Evolutionary conservation across 768 basidiomycete genomes (phyloP), one percentile per base, ranked within the genome.

Genomic region (Serpula lacrymans): DNA sequence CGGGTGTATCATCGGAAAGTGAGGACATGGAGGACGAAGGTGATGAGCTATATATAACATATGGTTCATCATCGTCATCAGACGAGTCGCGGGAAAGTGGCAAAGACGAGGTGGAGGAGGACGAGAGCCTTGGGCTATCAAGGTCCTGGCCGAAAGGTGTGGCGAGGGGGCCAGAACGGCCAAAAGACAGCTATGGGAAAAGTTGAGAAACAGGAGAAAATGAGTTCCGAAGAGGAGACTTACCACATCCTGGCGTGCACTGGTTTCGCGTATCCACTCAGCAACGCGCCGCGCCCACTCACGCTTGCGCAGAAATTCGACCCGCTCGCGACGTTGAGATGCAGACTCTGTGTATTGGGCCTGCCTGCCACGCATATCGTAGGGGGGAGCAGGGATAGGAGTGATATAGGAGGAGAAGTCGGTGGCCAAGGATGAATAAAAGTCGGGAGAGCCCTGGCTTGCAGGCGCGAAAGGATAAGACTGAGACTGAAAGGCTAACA

Each of bases 231-330:
- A 12, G 23, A n/a, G 7, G 2, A 28, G 1, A 49, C 51, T 24
- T 4, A 62, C 62, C 1, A 32, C n/a, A 14, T 52, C 50, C 8
- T 64, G 55, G 27, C 53, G 60, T 1, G 55, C 50, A 14, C 37
- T 62, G 3, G 62, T 62, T 26, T 59, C 48, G 20, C 49, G 60
- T 1, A 67, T 54, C 67, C 67, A 68, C 38, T 66, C 60, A 1
- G 67, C 52, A 54, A 67, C 58, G 20, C 66, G 54, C 13, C 62
- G 54, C 1, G 77, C 67, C 46, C 65, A 70, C 45, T 71, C 72
- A 32, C 70, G 63, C 41, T 62, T 67, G 39, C 71, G 70, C 31
- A 75, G 53, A 49, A 78, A 77, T n/a, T 73, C 74, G 43, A 69
- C 60, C 46, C 77, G 75, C 43, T 74, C 72, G 34, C 64, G 64